Base-by-base conservation (phyloP, 1,139 yeast species). In the Hyphopichia buzzinii region DNA sequence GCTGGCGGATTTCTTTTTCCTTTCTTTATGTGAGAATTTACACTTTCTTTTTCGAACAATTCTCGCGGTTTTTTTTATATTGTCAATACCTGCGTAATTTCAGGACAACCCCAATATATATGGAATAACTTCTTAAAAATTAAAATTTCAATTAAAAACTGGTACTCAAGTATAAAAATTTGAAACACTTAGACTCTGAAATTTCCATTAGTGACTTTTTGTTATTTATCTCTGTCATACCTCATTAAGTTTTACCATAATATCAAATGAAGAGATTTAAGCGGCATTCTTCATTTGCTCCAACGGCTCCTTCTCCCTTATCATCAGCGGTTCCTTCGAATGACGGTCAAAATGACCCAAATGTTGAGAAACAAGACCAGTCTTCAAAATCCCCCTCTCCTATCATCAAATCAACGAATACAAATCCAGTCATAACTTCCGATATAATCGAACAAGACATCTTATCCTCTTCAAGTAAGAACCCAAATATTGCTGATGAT, bases 401-500 rank as follows among this genome's bases (percentile, higher is more conserved):
- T 27, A 21, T n/a, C n/a, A n/a, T n/a, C n/a, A n/a, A n/a, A n/a
- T n/a, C n/a, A 21, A 21, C 11, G 11, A 11, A 21, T 8, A 4
- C 17, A 29, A n/a, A n/a, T n/a, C 12, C 27, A 25, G 6, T 25
- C 10, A 8, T 17, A 22, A 16, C 33, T 12, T 12, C 21, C n/a
- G 28, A 30, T n/a, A 24, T 30, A 8, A 30, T 30, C 4, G 28
- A 30, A 7, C 22, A 26, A 14, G 36, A 33, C 17, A 24, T 33
- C 8, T 16, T 33, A 4, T 28, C 36, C 11, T 33, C 36, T 12
- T 33, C 36, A 11, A 33, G 36, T 17, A 28, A 28, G 12, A 33
- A 33, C 19, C 36, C 36, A 2, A 31, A 36, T 23, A 31, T 29
- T 7, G 38, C 30, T 10, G 31, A 24, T 16, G 41, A 38, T 17